Conservation (phyloP, 805 yeast species). For the Ogataea populi-albae region DNA sequence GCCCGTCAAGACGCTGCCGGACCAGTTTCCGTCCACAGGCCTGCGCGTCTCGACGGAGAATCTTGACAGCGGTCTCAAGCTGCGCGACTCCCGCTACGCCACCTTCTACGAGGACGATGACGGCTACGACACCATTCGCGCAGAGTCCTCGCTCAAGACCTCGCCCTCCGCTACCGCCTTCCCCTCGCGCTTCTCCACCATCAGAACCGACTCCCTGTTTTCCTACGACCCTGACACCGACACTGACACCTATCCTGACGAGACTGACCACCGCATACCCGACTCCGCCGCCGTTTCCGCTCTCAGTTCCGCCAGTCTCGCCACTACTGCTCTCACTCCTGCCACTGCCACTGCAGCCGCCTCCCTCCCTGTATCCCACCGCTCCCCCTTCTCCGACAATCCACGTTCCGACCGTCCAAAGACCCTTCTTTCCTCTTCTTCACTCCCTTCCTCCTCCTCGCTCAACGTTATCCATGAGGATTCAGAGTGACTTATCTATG, state of each 20-base stretch:
- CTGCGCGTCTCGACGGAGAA: slow-evolving; percentile 5
- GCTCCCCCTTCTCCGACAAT: no score
- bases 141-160: slow-evolving; percentile 8
- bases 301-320: no score
- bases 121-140: slow-evolving; percentile 18
- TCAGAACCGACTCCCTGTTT: slow-evolving; percentile 16
- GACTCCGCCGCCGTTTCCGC: no score
- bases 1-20: neutral
- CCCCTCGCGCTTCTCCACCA: slow-evolving; percentile 12
- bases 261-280: no score
- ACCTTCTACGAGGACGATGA: slow-evolving; percentile 25
- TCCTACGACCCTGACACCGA: slow-evolving; percentile 6
- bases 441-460: slow-evolving; percentile 1
- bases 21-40: neutral
- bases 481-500: neutral
- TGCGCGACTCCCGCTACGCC: slow-evolving; percentile 14
- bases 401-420: no score
- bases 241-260: slow-evolving; percentile 6
- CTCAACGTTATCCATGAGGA: slow-evolving; percentile 15
- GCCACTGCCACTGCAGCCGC: no score
- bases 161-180: slow-evolving; percentile 7
- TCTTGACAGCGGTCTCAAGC: slow-evolving; percentile 4
- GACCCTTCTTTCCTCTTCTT: neutral
- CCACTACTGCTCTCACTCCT: no score
- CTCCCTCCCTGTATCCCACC: no score